A percentile compares a stretch with the other conserved stretches of the same genome.
phyloP scores from a whole-genome alignment of 345 rosid species.

The Hypericum perforatum region DNA sequence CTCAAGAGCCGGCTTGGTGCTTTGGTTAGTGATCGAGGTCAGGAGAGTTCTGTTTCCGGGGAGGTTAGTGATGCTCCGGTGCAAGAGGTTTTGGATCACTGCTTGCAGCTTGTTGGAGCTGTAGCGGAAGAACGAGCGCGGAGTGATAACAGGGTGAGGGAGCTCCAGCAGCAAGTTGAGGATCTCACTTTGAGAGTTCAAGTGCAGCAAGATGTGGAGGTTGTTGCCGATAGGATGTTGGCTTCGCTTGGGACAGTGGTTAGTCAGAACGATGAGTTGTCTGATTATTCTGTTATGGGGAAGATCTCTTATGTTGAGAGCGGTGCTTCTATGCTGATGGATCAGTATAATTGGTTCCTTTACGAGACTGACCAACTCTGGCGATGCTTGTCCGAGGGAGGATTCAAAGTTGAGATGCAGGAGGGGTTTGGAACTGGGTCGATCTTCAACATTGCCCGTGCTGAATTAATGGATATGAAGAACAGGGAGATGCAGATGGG shows the following conservation, averaged over 20 bases:
- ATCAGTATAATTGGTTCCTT: constrained; percentile 47
- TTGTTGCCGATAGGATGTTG: constrained; percentile 51
- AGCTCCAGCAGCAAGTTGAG: constrained; percentile 49
- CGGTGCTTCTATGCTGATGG: constrained; percentile 39
- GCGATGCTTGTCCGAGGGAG: constrained; percentile 43
- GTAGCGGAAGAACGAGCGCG: constrained; percentile 34
- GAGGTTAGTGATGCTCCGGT: constrained; percentile 10
- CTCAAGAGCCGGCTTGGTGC: constrained; percentile 37
- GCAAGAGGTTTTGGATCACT: constrained; percentile 29
- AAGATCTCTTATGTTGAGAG: constrained; percentile 53
- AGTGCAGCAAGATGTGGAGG: constrained; percentile 32
- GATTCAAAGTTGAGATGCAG: constrained; percentile 32
- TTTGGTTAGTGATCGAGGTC: constrained; percentile 18
- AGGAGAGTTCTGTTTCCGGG: constrained; percentile 7
- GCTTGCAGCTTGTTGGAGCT: constrained; percentile 35
- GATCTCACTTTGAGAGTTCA: constrained; percentile 42
- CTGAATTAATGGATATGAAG: constrained; percentile 47
- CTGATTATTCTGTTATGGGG: constrained; percentile 40
- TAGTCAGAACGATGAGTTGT: constrained; percentile 38
- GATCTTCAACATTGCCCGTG: constrained; percentile 49
- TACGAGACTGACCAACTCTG: constrained; percentile 59
- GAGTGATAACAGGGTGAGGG: constrained; percentile 31
- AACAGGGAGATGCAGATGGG: constrained; percentile 40
- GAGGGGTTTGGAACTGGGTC: constrained; percentile 36
- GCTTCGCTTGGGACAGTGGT: constrained; percentile 44